phyloP scores from a whole-genome alignment of 345 rosid genomes.

The Acer negundo region DNA sequence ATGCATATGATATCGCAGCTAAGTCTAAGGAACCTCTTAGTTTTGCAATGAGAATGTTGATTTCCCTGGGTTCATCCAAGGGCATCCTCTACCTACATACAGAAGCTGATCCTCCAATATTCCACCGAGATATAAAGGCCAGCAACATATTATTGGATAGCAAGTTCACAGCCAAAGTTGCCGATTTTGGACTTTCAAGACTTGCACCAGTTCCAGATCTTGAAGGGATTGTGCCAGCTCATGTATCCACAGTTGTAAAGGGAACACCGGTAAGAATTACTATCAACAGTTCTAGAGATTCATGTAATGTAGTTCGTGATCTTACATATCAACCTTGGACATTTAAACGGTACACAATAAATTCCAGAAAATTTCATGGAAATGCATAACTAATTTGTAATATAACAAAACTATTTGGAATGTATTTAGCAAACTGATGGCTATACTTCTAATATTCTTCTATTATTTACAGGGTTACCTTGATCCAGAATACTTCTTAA shows the following conservation, averaged over 20 bases:
- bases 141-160: constrained; percentile 82
- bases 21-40: constrained; percentile 52
- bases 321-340: constrained; percentile 8
- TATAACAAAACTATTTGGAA: neutral
- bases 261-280: constrained; percentile 78
- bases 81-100: constrained; percentile 86
- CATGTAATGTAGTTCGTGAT: neutral
- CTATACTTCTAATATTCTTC: constrained; percentile 9
- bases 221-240: constrained; percentile 68
- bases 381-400: neutral
- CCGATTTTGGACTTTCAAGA: constrained; percentile 92
- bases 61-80: constrained; percentile 80
- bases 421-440: neutral
- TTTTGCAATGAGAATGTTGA: constrained; percentile 66
- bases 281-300: neutral
- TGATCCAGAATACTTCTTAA: constrained; percentile 93
- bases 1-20: constrained; percentile 41
- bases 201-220: constrained; percentile 84
- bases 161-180: constrained; percentile 80
- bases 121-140: constrained; percentile 94
- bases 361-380: neutral
- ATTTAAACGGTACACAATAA: neutral
- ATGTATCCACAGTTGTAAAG: constrained; percentile 86
- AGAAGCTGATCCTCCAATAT: constrained; percentile 95
- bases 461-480: constrained; percentile 78